Evolutionary conservation across 73 alveolate species (phyloP), one percentile per base, ranked within the genome.

Genomic region (Blepharisma stoltei): DNA sequence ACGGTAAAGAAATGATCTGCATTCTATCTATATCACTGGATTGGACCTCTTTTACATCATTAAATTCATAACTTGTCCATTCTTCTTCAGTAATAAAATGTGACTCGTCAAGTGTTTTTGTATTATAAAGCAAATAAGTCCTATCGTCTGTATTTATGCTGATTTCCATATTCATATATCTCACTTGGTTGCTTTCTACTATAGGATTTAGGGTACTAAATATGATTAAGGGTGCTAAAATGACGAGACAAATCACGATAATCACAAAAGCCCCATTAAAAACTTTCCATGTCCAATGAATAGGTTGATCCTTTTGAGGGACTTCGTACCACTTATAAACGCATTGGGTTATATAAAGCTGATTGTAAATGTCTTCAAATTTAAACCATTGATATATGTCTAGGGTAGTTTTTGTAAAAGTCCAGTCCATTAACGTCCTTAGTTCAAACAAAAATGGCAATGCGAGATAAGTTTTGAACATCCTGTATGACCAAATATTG

Each of bases 401-500:
- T 48, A 93, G 84, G 44, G 96, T 55, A 20, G 98, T 93, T 32
- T 82, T 70, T 20, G 96, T 88, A 48, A 85, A 76, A 14, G 96
- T 85, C 98, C 98, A 93, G 83, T 93, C 98, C 46, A 87, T 80
- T 67, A 93, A 77, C 47, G 88, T 93, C 76, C 88, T 90, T 69
- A 93, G 81, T 76, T 93, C 98, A 71, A 84, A 89, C 77, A 93
- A 78, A 77, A 93, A 93, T 32, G 98, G 98, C 69, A 87, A 85
- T 43, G 83, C 83, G 18, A 73, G 71, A 73, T 78, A 92, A 6
- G 85, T 77, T 69, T 90, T 90, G 77, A 80, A 93, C 32, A 82
- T 48, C 6, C 80, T 71, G 47, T 71, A 81, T 76, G 82, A 70
- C 55, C 73, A 78, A 7, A 68, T 67, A 52, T 80, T 81, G 66